Percentiles rank a stretch among this genome's conserved stretches.
phyloP scores from a whole-genome alignment of 1,284 basidiomycete species.

The Albatrellus sp. region DNA sequence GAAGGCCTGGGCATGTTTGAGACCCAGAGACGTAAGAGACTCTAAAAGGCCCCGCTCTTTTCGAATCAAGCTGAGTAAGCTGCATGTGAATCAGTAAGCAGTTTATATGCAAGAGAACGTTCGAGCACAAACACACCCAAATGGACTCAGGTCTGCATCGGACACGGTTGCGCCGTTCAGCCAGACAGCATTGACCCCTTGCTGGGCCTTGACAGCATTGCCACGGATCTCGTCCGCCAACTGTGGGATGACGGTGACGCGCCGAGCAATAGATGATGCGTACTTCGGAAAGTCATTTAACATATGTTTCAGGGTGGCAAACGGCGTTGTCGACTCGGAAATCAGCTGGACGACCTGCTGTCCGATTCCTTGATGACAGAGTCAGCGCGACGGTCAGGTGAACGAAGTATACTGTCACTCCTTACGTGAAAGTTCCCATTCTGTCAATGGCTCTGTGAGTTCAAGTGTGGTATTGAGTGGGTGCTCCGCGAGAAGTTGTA shows the following conservation, averaged over 20 bases:
- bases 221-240: conserved; percentile 45
- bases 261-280: conserved; percentile 55
- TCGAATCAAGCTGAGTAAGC: conserved; percentile 58
- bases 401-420: conserved; percentile 17
- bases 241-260: conserved; percentile 38
- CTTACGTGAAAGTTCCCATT: conserved; percentile 38
- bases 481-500: conserved; percentile 40
- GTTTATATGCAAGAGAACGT: not conserved
- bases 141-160: conserved; percentile 58
- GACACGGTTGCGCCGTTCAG: conserved; percentile 63
- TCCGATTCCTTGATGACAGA: conserved; percentile 42
- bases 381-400: not conserved
- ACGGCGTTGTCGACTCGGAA: conserved; percentile 40
- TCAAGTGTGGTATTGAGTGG: conserved; percentile 41
- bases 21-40: conserved; percentile 48
- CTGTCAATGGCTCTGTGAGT: conserved; percentile 43
- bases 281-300: conserved; percentile 86
- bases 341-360: conserved; percentile 67
- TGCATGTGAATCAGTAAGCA: conserved; percentile 14
- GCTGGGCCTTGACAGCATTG: conserved; percentile 42
- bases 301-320: conserved; percentile 57
- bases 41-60: conserved; percentile 61
- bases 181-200: conserved; percentile 54
- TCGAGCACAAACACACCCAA: conserved; percentile 30
- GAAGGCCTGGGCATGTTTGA: conserved; percentile 54